Evolutionary conservation across 331 rosid species (phyloP).

Genomic region (Rhamnella rubrinervis): DNA sequence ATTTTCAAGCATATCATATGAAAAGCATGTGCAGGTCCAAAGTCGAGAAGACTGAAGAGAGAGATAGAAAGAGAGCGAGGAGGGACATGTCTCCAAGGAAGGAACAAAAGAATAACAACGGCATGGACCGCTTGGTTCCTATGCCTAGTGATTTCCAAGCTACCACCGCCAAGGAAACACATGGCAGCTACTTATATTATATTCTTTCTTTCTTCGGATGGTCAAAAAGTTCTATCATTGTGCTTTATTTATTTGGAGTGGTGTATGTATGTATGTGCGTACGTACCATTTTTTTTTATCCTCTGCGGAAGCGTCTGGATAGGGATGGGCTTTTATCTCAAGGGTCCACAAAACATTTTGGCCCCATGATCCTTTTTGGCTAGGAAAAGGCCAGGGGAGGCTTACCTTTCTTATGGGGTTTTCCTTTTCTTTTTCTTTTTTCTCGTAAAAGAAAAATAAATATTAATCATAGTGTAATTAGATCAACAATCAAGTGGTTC

Average conservation of each 20-base stretch:
- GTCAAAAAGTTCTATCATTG: not conserved
- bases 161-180: slow-evolving; percentile 43
- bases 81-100: slow-evolving; percentile 18
- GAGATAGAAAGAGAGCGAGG: not conserved
- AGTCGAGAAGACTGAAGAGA: not conserved
- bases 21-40: not conserved
- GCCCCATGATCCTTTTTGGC: slow-evolving; percentile 9
- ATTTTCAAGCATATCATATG: no score
- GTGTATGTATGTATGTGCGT: not conserved
- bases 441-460: no score
- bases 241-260: not conserved
- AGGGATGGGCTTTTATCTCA: slow-evolving; percentile 15
- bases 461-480: no score
- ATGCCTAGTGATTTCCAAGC: slow-evolving; percentile 16
- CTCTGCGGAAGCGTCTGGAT: slow-evolving; percentile 12
- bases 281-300: not conserved
- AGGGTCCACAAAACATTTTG: not conserved
- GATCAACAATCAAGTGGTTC: not conserved
- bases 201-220: not conserved
- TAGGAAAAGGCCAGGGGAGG: not conserved
- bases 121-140: slow-evolving; percentile 12
- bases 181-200: not conserved
- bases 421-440: not conserved
- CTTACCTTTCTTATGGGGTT: not conserved
- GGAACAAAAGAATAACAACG: slow-evolving; percentile 10